Conservation (phyloP, 306 rosid genomes). For the Malus orientalis region DNA sequence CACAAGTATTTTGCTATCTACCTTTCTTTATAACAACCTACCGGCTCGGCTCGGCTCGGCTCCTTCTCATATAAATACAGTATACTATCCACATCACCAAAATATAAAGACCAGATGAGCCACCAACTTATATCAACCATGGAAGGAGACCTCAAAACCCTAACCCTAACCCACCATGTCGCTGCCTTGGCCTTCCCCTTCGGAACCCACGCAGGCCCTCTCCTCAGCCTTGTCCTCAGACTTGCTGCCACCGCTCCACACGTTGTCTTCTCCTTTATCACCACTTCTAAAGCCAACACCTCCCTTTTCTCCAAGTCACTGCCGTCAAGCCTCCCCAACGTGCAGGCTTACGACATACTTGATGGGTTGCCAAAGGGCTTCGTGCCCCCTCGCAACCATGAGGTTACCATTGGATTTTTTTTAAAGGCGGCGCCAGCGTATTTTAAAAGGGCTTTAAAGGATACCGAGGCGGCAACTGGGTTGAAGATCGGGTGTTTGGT, state of each 20-base stretch:
- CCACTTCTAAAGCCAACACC: conserved; percentile 29
- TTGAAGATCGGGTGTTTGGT: conserved; percentile 36
- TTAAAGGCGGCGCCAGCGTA: conserved; percentile 24
- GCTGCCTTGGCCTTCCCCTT: conserved; percentile 66
- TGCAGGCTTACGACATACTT: conserved; percentile 24
- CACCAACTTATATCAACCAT: background rate
- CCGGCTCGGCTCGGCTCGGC: too few species aligned
- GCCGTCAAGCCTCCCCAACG: conserved; percentile 13
- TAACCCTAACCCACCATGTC: conserved; percentile 28
- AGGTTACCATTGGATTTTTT: conserved; percentile 16
- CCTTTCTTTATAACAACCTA: too few species aligned
- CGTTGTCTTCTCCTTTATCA: conserved; percentile 44
- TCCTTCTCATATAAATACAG: too few species aligned
- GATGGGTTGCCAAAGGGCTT: conserved; percentile 45
- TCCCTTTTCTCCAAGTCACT: conserved; percentile 9
- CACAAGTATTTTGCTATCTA: too few species aligned
- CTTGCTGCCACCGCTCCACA: conserved; percentile 30
- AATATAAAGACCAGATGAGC: background rate
- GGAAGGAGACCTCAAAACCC: background rate
- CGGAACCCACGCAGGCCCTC: conserved; percentile 63
- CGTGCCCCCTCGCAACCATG: background rate
- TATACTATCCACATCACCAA: background rate
- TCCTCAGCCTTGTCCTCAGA: conserved; percentile 32
- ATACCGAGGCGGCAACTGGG: conserved; percentile 16
- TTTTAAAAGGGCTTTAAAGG: conserved; percentile 13